Conservation (phyloP, 176 grass and related monocot species). For the Bolboschoenus planiculmis region DNA sequence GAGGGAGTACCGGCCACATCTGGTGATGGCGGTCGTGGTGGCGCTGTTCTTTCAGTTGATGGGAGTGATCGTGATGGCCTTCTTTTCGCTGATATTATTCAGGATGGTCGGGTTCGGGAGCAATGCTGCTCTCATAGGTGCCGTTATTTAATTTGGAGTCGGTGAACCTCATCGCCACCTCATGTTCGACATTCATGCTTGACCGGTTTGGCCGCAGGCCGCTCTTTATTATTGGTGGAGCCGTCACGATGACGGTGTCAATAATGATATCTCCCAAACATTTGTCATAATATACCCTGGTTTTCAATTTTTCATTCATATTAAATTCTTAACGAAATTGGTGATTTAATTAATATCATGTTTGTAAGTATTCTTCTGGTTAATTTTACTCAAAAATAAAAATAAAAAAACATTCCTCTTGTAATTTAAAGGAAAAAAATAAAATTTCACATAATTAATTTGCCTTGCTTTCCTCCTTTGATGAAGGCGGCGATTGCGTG, state of each 20-base stretch:
- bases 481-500: neutral
- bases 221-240: constrained; percentile 5
- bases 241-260: neutral
- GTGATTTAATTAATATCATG: too few relatives aligned
- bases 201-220: neutral
- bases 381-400: too few relatives aligned
- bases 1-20: constrained; percentile 8
- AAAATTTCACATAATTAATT: neutral
- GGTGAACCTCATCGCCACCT: neutral
- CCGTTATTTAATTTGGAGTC: neutral
- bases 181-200: neutral
- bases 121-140: constrained; percentile 1
- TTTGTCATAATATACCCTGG: too few relatives aligned
- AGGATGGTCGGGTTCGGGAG: constrained; percentile 1
- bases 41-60: constrained; percentile 2
- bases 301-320: too few relatives aligned
- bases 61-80: neutral
- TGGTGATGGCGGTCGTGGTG: neutral
- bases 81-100: constrained; percentile 4
- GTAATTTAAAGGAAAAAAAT: too few relatives aligned
- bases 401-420: too few relatives aligned
- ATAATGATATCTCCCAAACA: too few relatives aligned
- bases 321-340: too few relatives aligned
- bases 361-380: too few relatives aligned
- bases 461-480: constrained; percentile 2